Conservation (phyloP, 202 grass and related monocot species). For the Musa balbisiana region DNA sequence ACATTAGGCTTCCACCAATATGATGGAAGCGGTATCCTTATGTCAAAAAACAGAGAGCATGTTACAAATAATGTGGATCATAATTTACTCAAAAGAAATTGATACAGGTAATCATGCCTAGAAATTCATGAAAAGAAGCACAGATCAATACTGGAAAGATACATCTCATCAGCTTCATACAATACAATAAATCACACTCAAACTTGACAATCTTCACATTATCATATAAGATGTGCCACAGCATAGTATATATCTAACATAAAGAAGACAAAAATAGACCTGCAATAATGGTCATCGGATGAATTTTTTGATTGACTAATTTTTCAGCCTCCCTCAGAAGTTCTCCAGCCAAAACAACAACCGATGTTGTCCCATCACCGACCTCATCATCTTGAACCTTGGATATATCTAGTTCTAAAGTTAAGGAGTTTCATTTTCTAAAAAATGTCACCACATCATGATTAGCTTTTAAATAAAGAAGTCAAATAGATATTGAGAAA, state of each 20-base stretch:
- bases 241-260: too few species aligned
- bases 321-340: conserved; percentile 85
- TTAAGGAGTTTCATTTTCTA: conserved; percentile 35
- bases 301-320: conserved; percentile 84
- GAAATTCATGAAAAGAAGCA: too few species aligned
- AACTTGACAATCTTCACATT: neutral
- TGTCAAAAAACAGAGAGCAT: too few species aligned
- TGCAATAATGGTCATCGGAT: conserved; percentile 99
- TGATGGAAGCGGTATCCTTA: too few species aligned
- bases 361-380: conserved; percentile 95
- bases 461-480: neutral
- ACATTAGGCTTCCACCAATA: too few species aligned
- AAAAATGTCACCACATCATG: neutral
- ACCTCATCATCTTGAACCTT: conserved; percentile 99
- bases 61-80: too few species aligned
- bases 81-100: too few species aligned
- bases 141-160: too few species aligned
- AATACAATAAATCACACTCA: too few species aligned
- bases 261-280: conserved; percentile 27
- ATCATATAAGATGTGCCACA: neutral
- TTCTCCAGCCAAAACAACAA: conserved; percentile 93
- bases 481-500: neutral
- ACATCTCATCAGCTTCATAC: too few species aligned
- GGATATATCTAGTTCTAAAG: conserved; percentile 62
- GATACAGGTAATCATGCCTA: too few species aligned